Evolutionary conservation across 2,329 filamentous ascomycete species (phyloP), one percentile per base, ranked within the genome.

Genomic region (Alternaria hordeiaustralica): DNA sequence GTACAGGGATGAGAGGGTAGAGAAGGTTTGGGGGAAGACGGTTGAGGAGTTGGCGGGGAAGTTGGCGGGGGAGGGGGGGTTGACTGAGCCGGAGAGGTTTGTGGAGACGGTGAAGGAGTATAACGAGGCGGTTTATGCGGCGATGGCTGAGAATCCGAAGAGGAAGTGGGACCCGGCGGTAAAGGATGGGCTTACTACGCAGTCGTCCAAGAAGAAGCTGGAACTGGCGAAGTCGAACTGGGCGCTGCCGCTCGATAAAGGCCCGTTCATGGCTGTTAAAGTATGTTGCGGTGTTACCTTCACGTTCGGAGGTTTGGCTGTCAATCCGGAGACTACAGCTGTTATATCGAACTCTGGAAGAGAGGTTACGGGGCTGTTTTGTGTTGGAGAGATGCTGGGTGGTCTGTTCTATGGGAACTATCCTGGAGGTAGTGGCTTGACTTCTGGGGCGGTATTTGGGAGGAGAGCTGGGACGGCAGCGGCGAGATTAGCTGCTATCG

Each of bases 251-350:
- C 69, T 92, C 8, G 82, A 85, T 41, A 74, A 86, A 65, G 80
- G 81, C 0, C 89, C 89, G 0, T 91, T 88, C 69, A 76, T 89
- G 23, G 89, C 89, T 1, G 85, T 91, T 49, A 87, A 87, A 67
- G 88, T 91, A 3, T 86, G 85, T 5, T 88, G 87, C 49, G 89
- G 90, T 2, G 84, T 92, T 15, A 91, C 89, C 0, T 92, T 91
- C 68, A 91, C 89, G 0, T 92, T 91, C 78, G 89, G 89, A 1
- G 89, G 89, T 0, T 76, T 91, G 7, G 82, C 83, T 6, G 84
- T 89, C 2, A 83, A 87, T 53, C 82, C 87, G 0, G 75, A 86
- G 23, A 89, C 86, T 0, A 83, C 84, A 3, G 81, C 81, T 4
- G 84, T 90, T 1, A 74, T 90, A 81, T 3, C 79, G 5, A 73